Evolutionary conservation across 345 rosid genomes (phyloP).

Genomic region (Salix brachista): DNA sequence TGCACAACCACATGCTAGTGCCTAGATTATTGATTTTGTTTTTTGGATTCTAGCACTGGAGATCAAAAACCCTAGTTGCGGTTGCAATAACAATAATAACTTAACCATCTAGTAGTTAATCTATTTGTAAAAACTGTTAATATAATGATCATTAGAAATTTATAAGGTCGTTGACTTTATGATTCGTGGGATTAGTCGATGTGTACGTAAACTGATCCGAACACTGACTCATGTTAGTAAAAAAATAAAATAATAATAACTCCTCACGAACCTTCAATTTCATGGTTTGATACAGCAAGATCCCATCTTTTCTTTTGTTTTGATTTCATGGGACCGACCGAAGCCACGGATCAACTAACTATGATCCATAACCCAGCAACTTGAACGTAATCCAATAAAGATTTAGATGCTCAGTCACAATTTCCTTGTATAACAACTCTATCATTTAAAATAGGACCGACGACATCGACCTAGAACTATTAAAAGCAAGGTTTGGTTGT

Average conservation of each 20-base stretch:
- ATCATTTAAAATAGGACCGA: background rate
- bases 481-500: background rate
- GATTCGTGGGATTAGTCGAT: too few species aligned
- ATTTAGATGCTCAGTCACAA: background rate
- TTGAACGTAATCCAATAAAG: slow-evolving; percentile 1
- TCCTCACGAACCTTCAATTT: background rate
- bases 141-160: too few species aligned
- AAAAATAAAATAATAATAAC: too few species aligned
- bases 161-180: fast-evolving
- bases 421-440: background rate
- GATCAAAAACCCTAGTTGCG: too few species aligned
- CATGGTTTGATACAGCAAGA: background rate
- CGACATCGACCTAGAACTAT: background rate
- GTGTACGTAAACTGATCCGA: too few species aligned
- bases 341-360: slow-evolving; percentile 46
- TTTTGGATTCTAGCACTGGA: too few species aligned
- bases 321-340: slow-evolving; percentile 18
- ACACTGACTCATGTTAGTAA: too few species aligned
- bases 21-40: too few species aligned
- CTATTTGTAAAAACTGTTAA: too few species aligned
- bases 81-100: too few species aligned
- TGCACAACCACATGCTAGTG: background rate
- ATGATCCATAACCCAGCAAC: slow-evolving; percentile 20
- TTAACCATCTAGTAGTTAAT: too few species aligned
- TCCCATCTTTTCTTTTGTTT: background rate